A percentile compares a stretch with the other conserved stretches of the same genome.
Conservation (phyloP, 176 grass and related monocot genomes). For the Typha latifolia region DNA sequence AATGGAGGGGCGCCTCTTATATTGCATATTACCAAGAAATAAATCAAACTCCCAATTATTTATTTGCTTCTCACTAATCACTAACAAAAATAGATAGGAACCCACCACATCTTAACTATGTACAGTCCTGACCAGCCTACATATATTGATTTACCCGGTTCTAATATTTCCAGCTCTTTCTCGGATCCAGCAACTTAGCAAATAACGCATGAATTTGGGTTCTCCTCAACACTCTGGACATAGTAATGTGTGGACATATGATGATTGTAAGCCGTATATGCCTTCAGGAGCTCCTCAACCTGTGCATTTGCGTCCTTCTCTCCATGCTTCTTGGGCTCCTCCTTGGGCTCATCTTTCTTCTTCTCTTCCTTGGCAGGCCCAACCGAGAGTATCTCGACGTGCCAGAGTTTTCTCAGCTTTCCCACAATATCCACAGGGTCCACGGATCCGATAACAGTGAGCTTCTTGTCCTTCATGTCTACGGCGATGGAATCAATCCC, state of each 20-base stretch:
- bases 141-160: too few relatives aligned
- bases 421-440: slow-evolving; percentile 47
- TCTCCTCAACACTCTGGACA: slow-evolving; percentile 53
- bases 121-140: too few relatives aligned
- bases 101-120: too few relatives aligned
- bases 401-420: slow-evolving; percentile 40
- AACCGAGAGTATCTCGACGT: slow-evolving; percentile 29
- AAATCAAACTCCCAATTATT: too few relatives aligned
- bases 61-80: too few relatives aligned
- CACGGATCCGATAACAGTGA: slow-evolving; percentile 49
- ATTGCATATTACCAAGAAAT: too few relatives aligned
- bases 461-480: slow-evolving; percentile 62
- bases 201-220: slow-evolving; percentile 68
- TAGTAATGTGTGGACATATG: slow-evolving; percentile 23
- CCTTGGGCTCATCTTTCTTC: slow-evolving; percentile 37
- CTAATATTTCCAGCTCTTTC: too few relatives aligned
- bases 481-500: slow-evolving; percentile 47
- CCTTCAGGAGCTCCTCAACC: slow-evolving; percentile 15
- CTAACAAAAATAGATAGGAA: too few relatives aligned
- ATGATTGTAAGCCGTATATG: slow-evolving; percentile 2
- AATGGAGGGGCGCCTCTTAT: too few relatives aligned
- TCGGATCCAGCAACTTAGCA: slow-evolving; percentile 23
- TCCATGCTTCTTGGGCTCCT: slow-evolving; percentile 7
- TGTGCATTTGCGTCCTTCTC: slow-evolving; percentile 17
- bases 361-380: slow-evolving; percentile 58